phyloP scores from a whole-genome alignment of 192 early-diverging fungal species.

The Oehlia diaphana region DNA sequence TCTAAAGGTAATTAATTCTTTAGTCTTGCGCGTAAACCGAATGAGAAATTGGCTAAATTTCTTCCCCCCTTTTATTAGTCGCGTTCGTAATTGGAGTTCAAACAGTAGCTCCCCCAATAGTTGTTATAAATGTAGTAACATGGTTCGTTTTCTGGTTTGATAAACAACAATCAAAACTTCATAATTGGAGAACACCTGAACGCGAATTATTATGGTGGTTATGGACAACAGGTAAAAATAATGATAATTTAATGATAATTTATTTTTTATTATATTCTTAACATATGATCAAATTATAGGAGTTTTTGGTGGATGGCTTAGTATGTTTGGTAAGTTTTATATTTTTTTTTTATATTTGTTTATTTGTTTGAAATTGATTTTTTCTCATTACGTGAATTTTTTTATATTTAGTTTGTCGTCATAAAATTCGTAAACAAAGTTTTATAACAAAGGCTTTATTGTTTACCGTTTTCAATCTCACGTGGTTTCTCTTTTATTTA shows the following conservation, averaged over 20 bases:
- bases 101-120: slow-evolving; percentile 3
- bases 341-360: background rate
- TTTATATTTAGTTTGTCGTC: slow-evolving; percentile 9
- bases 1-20: slow-evolving; percentile 13
- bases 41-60: too few relatives aligned
- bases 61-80: background rate
- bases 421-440: slow-evolving; percentile 24
- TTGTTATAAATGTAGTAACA: slow-evolving; percentile 22
- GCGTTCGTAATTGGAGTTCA: slow-evolving; percentile 16
- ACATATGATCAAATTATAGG: background rate
- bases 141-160: slow-evolving; percentile 28
- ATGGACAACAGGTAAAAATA: slow-evolving; percentile 21
- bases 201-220: slow-evolving; percentile 27
- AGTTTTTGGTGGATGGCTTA: slow-evolving; percentile 24
- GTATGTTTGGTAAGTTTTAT: slow-evolving; percentile 20
- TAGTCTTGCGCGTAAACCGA: background rate
- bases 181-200: slow-evolving; percentile 25
- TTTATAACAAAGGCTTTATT: slow-evolving; percentile 18
- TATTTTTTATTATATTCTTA: too few relatives aligned
- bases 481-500: slow-evolving; percentile 19
- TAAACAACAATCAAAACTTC: slow-evolving; percentile 16
- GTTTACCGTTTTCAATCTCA: slow-evolving; percentile 24
- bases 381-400: background rate
- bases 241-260: too few relatives aligned
- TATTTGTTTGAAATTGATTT: background rate